A percentile compares a stretch with the other conserved stretches of the same genome.
phyloP scores from a whole-genome alignment of 768 basidiomycete species.

The Crassisporium funariophilum region DNA sequence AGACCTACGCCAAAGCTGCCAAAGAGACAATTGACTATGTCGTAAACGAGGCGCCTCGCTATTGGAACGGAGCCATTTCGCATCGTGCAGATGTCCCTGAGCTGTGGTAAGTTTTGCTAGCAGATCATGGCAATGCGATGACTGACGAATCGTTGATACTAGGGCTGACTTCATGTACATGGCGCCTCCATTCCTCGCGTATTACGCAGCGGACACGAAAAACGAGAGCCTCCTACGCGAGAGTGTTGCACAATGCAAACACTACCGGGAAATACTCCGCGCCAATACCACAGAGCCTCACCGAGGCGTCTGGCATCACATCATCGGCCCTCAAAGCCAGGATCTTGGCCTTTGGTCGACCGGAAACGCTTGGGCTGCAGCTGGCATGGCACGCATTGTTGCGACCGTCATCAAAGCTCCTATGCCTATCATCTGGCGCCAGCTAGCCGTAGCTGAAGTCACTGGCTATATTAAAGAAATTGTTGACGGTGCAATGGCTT shows the following conservation, averaged over 20 bases:
- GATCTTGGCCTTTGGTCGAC: conserved; percentile 51
- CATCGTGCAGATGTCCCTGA: conserved; percentile 41
- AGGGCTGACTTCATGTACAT: conserved; percentile 56
- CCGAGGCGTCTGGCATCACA: conserved; percentile 44
- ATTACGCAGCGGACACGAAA: conserved; percentile 41
- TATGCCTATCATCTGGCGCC: conserved; percentile 30
- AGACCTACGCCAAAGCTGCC: conserved; percentile 35
- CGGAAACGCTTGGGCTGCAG: conserved; percentile 75
- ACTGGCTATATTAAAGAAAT: conserved; percentile 46
- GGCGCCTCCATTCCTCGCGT: conserved; percentile 54
- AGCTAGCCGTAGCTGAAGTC: conserved; percentile 33
- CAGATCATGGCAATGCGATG: neutral
- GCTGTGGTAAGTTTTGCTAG: conserved; percentile 40
- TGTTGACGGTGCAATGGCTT: conserved; percentile 41
- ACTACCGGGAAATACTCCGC: conserved; percentile 39
- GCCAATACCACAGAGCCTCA: conserved; percentile 34
- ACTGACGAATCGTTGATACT: neutral
- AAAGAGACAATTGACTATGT: conserved; percentile 34
- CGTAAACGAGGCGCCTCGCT: conserved; percentile 37
- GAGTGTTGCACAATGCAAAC: conserved; percentile 39
- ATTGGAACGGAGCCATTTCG: conserved; percentile 47
- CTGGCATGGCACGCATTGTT: conserved; percentile 64
- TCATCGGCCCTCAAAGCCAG: conserved; percentile 37
- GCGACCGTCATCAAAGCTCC: conserved; percentile 46
- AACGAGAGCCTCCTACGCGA: conserved; percentile 38